A percentile compares a stretch with the other conserved stretches of the same genome.
Evolutionary conservation across 1,139 yeast species (phyloP).

Genomic region (Taphrina communis): DNA sequence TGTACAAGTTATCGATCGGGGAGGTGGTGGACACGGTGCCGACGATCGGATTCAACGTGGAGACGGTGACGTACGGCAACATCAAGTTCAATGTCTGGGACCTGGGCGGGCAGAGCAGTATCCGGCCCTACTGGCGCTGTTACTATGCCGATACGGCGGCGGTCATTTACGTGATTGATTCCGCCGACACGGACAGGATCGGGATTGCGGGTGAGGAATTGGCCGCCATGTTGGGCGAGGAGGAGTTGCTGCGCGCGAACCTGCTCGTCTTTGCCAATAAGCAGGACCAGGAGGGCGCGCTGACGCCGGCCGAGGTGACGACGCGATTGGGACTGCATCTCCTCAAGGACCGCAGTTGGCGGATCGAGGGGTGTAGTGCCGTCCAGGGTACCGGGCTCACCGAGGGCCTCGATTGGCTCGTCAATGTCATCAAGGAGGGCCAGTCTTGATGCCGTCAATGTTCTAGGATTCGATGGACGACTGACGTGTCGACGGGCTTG

Average conservation of each 20-base stretch:
- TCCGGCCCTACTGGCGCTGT: constrained; percentile 98
- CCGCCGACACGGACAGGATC: constrained; percentile 93
- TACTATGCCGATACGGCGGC: constrained; percentile 65
- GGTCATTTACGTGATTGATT: constrained; percentile 89
- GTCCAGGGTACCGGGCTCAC: constrained; percentile 79
- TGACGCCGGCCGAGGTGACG: constrained; percentile 92
- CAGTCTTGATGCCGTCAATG: not conserved
- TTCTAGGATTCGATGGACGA: no score
- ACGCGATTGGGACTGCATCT: constrained; percentile 84
- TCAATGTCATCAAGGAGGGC: constrained; percentile 85
- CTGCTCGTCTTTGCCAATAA: constrained; percentile 93
- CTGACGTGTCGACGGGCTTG: no score
- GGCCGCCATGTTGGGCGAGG: constrained; percentile 90
- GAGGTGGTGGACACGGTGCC: constrained; percentile 41
- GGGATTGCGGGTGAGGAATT: constrained; percentile 86
- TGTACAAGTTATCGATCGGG: constrained; percentile 65
- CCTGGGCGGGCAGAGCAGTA: constrained; percentile 95
- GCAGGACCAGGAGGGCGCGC: constrained; percentile 95
- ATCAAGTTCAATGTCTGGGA: constrained; percentile 84
- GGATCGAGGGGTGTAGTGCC: constrained; percentile 96
- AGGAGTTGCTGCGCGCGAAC: constrained; percentile 87
- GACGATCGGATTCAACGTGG: constrained; percentile 94
- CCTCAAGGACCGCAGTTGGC: constrained; percentile 95
- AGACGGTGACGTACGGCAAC: constrained; percentile 86
- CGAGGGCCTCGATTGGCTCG: constrained; percentile 93